These are phyloP conservation scores for Fomitopsis pulvina DNA, from an alignment of 768 basidiomycete species.

Conservation along the genomic window DNA sequence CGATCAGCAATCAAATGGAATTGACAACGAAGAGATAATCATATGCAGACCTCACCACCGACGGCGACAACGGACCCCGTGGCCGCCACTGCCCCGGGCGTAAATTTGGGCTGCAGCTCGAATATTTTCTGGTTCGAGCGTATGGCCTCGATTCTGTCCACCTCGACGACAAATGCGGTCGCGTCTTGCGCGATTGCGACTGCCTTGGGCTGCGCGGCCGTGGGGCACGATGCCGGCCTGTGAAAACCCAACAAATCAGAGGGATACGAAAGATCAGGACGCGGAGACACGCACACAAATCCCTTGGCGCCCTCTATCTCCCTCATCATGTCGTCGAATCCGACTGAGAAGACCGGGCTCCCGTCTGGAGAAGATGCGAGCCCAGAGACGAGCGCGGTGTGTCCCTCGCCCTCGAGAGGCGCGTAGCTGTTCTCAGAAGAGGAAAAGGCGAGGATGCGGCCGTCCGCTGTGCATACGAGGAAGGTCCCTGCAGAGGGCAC, in stretches of 20 bases:
- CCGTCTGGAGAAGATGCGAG: conserved; percentile 48
- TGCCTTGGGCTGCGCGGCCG: conserved; percentile 60
- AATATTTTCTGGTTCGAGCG: conserved; percentile 63
- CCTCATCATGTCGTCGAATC: conserved; percentile 74
- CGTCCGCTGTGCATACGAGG: conserved; percentile 75
- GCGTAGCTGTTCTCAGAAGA: conserved; percentile 27
- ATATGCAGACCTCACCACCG: conserved; percentile 59
- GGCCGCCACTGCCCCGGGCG: conserved; percentile 53
- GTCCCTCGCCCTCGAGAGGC: conserved; percentile 27
- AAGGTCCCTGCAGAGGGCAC: conserved; percentile 50
- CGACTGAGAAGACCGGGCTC: conserved; percentile 62
- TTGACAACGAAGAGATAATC: neutral
- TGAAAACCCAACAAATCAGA: neutral
- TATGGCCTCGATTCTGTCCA: conserved; percentile 56
- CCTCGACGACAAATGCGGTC: conserved; percentile 60
- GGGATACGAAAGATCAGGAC: neutral
- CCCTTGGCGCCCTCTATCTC: conserved; percentile 48
- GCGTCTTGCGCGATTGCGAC: conserved; percentile 53
- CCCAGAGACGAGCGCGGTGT: conserved; percentile 53
- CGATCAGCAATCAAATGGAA: neutral
- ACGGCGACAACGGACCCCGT: conserved; percentile 51
- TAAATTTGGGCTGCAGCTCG: conserved; percentile 44
- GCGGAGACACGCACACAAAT: conserved; percentile 41
- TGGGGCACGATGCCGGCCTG: conserved; percentile 47
- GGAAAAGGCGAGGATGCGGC: conserved; percentile 63